Percentiles rank a stretch among this genome's conserved stretches.
Evolutionary conservation across 2,329 filamentous ascomycete species (phyloP).

Genomic region (Neonectria neomacrospora): DNA sequence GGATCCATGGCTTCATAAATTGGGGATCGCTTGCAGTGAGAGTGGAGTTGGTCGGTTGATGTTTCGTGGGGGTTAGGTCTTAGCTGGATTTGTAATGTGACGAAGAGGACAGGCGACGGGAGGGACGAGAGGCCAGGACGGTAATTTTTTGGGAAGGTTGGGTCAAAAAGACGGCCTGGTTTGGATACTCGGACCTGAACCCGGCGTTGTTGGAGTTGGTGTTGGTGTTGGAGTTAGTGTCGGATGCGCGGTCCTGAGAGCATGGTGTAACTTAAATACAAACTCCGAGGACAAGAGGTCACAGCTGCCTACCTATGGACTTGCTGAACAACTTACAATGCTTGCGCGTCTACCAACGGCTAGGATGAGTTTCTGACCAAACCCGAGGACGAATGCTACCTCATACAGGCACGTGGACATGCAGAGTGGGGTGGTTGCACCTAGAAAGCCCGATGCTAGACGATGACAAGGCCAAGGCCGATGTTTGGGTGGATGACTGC

Average conservation of each 20-base stretch:
- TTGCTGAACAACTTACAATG: not conserved
- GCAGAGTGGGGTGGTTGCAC: constrained; percentile 19
- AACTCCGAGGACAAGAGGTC: not conserved
- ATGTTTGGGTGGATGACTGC: constrained; percentile 12
- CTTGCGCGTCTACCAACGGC: not conserved
- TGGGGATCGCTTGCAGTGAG: constrained; percentile 5
- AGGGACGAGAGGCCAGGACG: not conserved
- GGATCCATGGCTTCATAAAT: constrained; percentile 16
- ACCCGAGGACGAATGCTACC: constrained; percentile 16
- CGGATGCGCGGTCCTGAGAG: not conserved
- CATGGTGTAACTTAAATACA: not conserved
- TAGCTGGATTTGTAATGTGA: constrained; percentile 21
- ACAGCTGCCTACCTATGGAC: not conserved
- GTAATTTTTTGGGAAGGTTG: not conserved
- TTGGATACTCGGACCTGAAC: not conserved
- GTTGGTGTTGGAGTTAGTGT: not conserved
- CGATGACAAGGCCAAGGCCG: constrained; percentile 10
- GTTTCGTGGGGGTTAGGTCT: constrained; percentile 24
- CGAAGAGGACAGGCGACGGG: constrained; percentile 8
- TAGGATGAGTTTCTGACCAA: not conserved
- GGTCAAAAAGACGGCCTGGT: not conserved
- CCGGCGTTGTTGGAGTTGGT: not conserved
- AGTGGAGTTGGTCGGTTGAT: constrained; percentile 20
- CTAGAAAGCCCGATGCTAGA: constrained; percentile 15
- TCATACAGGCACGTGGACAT: constrained; percentile 20